phyloP scores from a whole-genome alignment of 2,329 filamentous ascomycete species.

The Paracorniculantispora psalliotae region DNA sequence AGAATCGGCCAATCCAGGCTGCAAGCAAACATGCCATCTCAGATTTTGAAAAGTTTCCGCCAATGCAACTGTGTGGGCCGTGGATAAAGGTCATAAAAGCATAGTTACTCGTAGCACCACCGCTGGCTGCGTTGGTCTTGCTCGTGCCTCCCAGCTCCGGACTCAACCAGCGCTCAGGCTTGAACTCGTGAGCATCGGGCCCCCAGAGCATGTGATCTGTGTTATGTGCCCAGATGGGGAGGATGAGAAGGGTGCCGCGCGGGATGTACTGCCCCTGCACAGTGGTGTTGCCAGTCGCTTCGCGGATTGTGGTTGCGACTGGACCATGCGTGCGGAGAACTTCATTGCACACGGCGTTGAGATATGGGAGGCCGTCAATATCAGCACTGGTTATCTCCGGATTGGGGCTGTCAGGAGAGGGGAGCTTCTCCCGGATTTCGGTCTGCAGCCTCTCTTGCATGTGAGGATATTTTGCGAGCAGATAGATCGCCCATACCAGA shows the following conservation, averaged over 20 bases:
- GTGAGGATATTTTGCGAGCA: neutral
- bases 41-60: conserved; percentile 70
- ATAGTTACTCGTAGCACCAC: conserved; percentile 68
- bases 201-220: conserved; percentile 31
- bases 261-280: conserved; percentile 30
- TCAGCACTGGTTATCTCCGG: neutral
- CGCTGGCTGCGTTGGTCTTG: neutral
- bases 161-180: conserved; percentile 33
- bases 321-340: conserved; percentile 36
- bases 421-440: neutral
- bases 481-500: neutral
- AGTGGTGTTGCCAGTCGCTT: conserved; percentile 24
- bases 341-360: conserved; percentile 61
- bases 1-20: conserved; percentile 69
- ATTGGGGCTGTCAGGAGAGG: neutral
- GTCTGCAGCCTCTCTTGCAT: neutral
- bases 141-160: conserved; percentile 14
- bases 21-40: conserved; percentile 84
- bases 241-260: conserved; percentile 29
- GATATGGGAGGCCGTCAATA: conserved; percentile 23
- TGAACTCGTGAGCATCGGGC: conserved; percentile 28
- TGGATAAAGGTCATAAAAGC: conserved; percentile 78
- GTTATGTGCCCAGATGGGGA: conserved; percentile 27
- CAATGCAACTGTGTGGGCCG: conserved; percentile 82
- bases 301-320: conserved; percentile 27